Percentiles rank a stretch among this genome's conserved stretches.
Evolutionary conservation across 2,329 filamentous ascomycete genomes (phyloP).

Genomic region (Cryphonectria japonica): DNA sequence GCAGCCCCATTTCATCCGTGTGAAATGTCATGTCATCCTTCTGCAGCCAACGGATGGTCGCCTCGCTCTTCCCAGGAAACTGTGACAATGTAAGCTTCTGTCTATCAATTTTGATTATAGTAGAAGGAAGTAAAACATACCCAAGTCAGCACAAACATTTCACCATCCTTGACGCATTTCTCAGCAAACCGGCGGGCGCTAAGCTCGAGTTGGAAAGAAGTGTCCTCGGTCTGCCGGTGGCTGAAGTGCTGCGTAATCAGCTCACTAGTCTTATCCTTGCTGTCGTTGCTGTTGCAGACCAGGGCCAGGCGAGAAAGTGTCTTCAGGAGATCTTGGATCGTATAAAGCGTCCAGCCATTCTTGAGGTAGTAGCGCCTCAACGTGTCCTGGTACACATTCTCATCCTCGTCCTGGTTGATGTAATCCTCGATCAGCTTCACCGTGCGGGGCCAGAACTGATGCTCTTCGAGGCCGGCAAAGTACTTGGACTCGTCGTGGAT

Average conservation of each 20-base stretch:
- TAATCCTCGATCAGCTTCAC: constrained; percentile 85
- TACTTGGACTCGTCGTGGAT: constrained; percentile 79
- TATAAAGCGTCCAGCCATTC: constrained; percentile 91
- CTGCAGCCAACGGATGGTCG: constrained; percentile 72
- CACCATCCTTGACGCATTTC: constrained; percentile 88
- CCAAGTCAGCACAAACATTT: constrained; percentile 87
- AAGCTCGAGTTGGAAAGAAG: constrained; percentile 87
- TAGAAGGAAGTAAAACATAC: constrained; percentile 61
- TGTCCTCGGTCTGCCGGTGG: constrained; percentile 80
- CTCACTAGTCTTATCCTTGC: constrained; percentile 91
- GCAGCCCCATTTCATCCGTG: constrained; percentile 82
- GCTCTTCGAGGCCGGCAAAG: constrained; percentile 67
- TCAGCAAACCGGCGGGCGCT: constrained; percentile 90
- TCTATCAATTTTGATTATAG: background rate
- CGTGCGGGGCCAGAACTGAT: constrained; percentile 84
- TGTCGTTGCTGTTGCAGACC: constrained; percentile 81
- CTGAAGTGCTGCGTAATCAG: constrained; percentile 85
- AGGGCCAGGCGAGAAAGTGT: constrained; percentile 80
- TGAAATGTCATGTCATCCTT: constrained; percentile 79
- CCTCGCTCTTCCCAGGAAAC: constrained; percentile 70
- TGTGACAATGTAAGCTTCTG: constrained; percentile 39
- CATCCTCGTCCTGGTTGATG: constrained; percentile 75
- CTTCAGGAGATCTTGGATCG: constrained; percentile 84
- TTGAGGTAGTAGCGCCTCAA: constrained; percentile 90
- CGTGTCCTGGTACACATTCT: constrained; percentile 83